Evolutionary conservation across 257 asterid species (phyloP).

Genomic region (Rehmannia glutinosa): DNA sequence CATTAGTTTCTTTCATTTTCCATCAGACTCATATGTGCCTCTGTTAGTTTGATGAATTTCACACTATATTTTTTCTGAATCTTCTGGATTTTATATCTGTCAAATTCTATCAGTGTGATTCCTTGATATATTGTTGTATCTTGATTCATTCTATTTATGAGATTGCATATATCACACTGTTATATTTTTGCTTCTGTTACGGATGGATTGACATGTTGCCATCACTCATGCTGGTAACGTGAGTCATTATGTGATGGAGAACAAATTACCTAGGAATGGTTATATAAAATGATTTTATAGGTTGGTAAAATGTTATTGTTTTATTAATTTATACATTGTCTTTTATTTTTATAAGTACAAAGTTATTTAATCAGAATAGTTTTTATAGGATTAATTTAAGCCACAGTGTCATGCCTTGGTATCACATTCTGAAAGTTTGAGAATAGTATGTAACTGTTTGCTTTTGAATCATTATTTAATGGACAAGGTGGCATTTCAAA

Average conservation of each 20-base stretch:
- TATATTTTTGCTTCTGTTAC: too few relatives aligned
- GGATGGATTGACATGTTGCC: too few relatives aligned
- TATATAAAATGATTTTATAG: neutral
- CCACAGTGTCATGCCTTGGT: too few relatives aligned
- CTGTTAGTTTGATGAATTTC: neutral
- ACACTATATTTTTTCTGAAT: neutral
- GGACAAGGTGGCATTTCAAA: neutral
- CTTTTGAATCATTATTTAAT: neutral
- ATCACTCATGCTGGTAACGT: neutral
- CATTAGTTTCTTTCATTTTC: neutral
- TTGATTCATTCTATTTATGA: neutral
- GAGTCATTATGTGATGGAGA: neutral
- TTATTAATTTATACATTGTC: neutral
- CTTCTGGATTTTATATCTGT: neutral
- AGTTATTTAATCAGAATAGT: too few relatives aligned
- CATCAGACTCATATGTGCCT: neutral
- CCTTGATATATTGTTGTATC: neutral
- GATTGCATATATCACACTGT: too few relatives aligned
- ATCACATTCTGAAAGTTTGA: too few relatives aligned
- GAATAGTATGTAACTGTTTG: neutral
- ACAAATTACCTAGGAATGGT: neutral
- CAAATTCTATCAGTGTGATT: too few relatives aligned
- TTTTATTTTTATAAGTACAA: neutral
- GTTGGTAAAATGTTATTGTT: too few relatives aligned
- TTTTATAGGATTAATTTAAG: too few relatives aligned